A percentile compares a stretch with the other conserved stretches of the same genome.
phyloP scores from a whole-genome alignment of 306 rosid species.

The Vigna hirtella region DNA sequence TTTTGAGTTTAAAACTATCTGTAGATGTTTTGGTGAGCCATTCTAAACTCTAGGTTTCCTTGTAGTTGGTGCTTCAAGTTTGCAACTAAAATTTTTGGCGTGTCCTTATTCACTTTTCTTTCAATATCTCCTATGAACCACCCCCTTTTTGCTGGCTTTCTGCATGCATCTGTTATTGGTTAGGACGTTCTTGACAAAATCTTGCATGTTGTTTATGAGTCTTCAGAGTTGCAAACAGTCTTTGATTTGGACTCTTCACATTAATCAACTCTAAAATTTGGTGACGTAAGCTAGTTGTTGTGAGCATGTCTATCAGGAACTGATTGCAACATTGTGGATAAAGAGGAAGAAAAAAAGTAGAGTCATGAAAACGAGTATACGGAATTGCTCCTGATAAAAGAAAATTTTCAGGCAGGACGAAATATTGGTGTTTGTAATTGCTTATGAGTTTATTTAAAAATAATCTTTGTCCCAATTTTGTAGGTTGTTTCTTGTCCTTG shows the following conservation, averaged over 20 bases:
- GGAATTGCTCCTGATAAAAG: slow-evolving; percentile 33
- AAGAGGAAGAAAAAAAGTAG: slow-evolving; percentile 20
- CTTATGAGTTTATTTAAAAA: background rate
- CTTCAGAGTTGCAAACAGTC: background rate
- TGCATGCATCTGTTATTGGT: slow-evolving; percentile 33
- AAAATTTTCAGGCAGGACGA: slow-evolving; percentile 25
- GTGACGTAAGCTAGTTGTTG: slow-evolving; percentile 20
- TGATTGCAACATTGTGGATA: slow-evolving; percentile 3
- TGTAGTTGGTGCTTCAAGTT: slow-evolving; percentile 21
- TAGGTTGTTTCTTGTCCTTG: slow-evolving; percentile 99
- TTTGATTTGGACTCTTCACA: slow-evolving; percentile 22
- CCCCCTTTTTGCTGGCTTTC: slow-evolving; percentile 33
- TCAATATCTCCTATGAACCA: slow-evolving; percentile 3
- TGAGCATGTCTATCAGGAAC: slow-evolving; percentile 37
- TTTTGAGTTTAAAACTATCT: slow-evolving; percentile 92
- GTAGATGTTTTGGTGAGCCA: slow-evolving; percentile 93
- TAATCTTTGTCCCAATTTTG: slow-evolving; percentile 30
- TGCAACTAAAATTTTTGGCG: slow-evolving; percentile 15
- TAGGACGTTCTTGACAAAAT: slow-evolving; percentile 27
- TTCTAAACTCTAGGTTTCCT: slow-evolving; percentile 35
- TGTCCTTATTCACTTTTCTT: slow-evolving; percentile 26
- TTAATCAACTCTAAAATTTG: slow-evolving; percentile 23
- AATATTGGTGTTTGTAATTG: slow-evolving; percentile 26
- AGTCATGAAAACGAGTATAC: slow-evolving; percentile 17
- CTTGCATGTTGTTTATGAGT: slow-evolving; percentile 30